Conservation (phyloP, 805 yeast species). For the Starmera amethionina region DNA sequence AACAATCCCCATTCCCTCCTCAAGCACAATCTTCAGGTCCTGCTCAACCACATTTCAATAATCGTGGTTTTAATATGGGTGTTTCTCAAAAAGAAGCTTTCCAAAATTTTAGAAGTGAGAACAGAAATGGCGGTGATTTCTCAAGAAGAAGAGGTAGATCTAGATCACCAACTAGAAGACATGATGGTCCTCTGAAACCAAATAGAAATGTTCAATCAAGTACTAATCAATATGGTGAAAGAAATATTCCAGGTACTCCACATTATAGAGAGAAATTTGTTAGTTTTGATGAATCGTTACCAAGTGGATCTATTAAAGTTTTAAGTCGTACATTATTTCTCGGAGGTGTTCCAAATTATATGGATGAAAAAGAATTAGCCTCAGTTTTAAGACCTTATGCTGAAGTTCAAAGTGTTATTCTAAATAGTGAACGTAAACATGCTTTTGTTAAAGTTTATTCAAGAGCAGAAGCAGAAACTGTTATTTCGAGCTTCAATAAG, state of each 20-base stretch:
- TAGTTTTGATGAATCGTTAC: constrained; percentile 58
- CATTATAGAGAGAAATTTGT: constrained; percentile 72
- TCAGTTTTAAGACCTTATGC: constrained; percentile 74
- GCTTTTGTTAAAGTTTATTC: constrained; percentile 94
- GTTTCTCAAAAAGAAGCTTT: constrained; percentile 19
- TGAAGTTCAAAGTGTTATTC: constrained; percentile 82
- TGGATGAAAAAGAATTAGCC: constrained; percentile 68
- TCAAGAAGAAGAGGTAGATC: constrained; percentile 14
- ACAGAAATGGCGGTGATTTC: constrained; percentile 9
- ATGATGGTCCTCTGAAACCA: constrained; percentile 11
- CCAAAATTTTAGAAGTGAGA: constrained; percentile 15
- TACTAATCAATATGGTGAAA: constrained; percentile 32
- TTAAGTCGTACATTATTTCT: constrained; percentile 84
- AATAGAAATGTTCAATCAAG: constrained; percentile 22
- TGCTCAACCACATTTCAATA: constrained; percentile 5
- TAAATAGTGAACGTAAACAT: constrained; percentile 84
- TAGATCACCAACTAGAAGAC: constrained; percentile 19
- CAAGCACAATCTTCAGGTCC: neutral
- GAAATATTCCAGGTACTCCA: constrained; percentile 59
- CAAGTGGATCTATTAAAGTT: constrained; percentile 74
- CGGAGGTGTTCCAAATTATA: constrained; percentile 83
- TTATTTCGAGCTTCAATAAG: constrained; percentile 61
- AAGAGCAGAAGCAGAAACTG: constrained; percentile 82
- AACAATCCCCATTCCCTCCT: constrained; percentile 4
- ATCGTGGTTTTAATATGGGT: constrained; percentile 2